Conservation (phyloP, 441 rosid genomes). For the Gossypium trilobum region DNA sequence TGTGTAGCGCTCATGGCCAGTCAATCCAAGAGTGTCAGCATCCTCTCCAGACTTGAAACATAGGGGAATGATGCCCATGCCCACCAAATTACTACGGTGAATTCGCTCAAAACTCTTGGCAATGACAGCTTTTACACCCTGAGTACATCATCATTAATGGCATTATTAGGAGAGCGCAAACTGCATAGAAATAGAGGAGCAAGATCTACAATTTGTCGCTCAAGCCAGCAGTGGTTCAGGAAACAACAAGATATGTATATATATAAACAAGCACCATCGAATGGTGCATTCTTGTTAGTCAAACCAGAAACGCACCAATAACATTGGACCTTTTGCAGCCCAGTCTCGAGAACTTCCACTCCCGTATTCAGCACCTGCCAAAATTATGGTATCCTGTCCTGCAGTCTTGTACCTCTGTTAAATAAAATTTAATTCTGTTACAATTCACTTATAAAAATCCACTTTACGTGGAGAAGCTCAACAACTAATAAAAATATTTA, state of each 20-base stretch:
- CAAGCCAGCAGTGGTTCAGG: neutral
- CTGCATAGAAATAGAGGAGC: neutral
- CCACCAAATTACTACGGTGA: slow-evolving; percentile 83
- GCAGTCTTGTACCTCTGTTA: slow-evolving; percentile 62
- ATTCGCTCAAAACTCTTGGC: slow-evolving; percentile 89
- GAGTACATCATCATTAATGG: slow-evolving; percentile 7
- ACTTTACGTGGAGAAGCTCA: neutral
- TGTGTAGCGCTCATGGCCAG: slow-evolving; percentile 67
- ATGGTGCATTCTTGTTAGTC: neutral
- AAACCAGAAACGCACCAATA: slow-evolving; percentile 43
- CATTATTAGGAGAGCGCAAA: neutral
- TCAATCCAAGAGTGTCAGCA: slow-evolving; percentile 68
- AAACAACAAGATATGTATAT: neutral
- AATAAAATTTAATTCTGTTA: slow-evolving; percentile 7
- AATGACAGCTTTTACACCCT: slow-evolving; percentile 92
- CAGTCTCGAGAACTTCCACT: slow-evolving; percentile 96
- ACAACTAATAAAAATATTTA: neutral
- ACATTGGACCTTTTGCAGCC: slow-evolving; percentile 98
- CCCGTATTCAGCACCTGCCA: slow-evolving; percentile 93
- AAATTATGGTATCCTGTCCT: slow-evolving; percentile 57
- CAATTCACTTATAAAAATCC: slow-evolving; percentile 2
- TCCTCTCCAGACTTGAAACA: slow-evolving; percentile 82
- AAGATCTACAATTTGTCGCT: slow-evolving; percentile 20
- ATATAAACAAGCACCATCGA: neutral
- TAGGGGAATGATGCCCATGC: slow-evolving; percentile 78